Evolutionary conservation across 306 rosid species (phyloP).

Genomic region (Castanea mollissima): DNA sequence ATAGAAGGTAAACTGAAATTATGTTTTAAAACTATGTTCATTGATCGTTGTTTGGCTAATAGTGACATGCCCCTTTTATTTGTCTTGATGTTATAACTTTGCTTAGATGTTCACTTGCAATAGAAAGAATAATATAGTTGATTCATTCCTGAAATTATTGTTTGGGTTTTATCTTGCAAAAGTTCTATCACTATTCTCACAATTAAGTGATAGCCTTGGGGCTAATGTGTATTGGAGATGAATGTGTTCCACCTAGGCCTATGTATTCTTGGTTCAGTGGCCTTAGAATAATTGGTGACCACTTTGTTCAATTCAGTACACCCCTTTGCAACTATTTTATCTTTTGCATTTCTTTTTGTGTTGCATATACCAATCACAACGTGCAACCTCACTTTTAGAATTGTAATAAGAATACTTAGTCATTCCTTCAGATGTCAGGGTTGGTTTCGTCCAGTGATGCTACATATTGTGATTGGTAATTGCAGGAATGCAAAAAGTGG

Average conservation of each 20-base stretch:
- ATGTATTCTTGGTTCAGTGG: not conserved
- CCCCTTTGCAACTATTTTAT: constrained; percentile 24
- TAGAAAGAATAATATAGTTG: not conserved
- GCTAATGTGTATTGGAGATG: not conserved
- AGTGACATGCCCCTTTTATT: not conserved
- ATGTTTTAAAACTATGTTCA: not conserved
- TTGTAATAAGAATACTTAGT: constrained; percentile 6
- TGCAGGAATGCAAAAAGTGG: constrained; percentile 33
- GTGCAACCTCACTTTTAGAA: constrained; percentile 30
- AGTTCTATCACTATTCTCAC: not conserved
- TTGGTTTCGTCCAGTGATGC: constrained; percentile 29
- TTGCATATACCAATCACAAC: constrained; percentile 29
- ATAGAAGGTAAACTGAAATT: not conserved
- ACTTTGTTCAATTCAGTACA: constrained; percentile 18
- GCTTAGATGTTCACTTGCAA: not conserved
- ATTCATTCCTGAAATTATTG: not conserved
- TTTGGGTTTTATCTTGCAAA: not conserved
- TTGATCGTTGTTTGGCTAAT: not conserved
- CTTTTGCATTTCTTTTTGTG: constrained; percentile 2
- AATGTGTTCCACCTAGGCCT: not conserved
- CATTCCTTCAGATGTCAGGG: constrained; percentile 30
- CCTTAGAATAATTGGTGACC: constrained; percentile 18
- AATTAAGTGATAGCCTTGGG: constrained; percentile 1
- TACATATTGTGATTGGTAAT: constrained; percentile 38
- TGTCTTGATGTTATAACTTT: not conserved